Base-by-base conservation (phyloP, 805 yeast genomes). In the Candida montana region DNA sequence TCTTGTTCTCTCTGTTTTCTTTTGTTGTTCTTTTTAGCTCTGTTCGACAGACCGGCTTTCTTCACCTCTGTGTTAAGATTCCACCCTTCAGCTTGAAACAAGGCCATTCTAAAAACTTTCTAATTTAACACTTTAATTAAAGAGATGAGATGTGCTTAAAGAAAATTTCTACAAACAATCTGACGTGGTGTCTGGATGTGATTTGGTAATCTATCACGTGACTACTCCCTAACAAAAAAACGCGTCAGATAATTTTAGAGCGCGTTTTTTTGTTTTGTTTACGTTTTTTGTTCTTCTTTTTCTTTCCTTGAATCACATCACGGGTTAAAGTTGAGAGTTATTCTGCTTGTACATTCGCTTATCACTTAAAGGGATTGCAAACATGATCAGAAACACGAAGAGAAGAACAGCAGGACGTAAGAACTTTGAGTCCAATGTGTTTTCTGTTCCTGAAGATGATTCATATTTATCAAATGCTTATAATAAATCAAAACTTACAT, bases 31-130 rank as follows among this genome's bases (percentile, higher is more conserved):
- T 59, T 59, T 26, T 49, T 49, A 17, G 46, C 12, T 26, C 29
- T 56, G 6, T 58, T 42, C 20, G 47, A 33, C 2, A 33, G 54
- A 2, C 70, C 69, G 23, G 74, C 79, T 32, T 65, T 57, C 2
- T 72, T 78, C 12, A 83, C 77, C 33, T 73, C 68, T 43, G 68
- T 64, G 35, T 78, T 75, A 40, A 87, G 58, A 49, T 81, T 72
- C 96, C 96, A 87, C 15, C 95, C 95, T 39, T 79, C 86, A 17
- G 83, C 89, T 57, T 81, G 74, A 57, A 87, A 87, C 47, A 87
- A 68, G 26, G 85, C 74, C 90, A 82, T 82, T 7, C n/a, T 35
- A 12, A 29, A 19, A 20, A 20, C 29, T 11, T 8, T 11, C 12
- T 11, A 5, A 8, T 26, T 26, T 8, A 19, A 19, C 2, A 2